These are phyloP conservation scores for Penicillium sp. DNA, from an alignment of 2,329 filamentous ascomycete genomes.

Conservation along the genomic window DNA sequence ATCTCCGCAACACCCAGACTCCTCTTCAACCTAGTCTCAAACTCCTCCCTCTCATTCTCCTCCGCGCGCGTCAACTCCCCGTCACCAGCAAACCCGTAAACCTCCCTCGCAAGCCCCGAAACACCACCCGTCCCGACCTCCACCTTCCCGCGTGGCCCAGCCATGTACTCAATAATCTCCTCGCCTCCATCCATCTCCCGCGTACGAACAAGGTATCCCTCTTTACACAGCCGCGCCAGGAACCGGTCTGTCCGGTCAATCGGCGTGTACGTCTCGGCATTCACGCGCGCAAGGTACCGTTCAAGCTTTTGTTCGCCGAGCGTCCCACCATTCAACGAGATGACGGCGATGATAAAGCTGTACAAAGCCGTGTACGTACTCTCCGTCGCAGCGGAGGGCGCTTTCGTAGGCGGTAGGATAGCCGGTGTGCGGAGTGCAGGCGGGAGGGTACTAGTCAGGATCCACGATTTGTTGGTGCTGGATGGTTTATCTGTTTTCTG, in stretches of 20 bases:
- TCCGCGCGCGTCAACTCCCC: constrained; percentile 15
- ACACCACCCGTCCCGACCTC: constrained; percentile 80
- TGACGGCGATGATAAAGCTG: constrained; percentile 73
- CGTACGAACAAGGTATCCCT: constrained; percentile 77
- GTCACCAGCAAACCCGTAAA: constrained; percentile 45
- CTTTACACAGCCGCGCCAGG: constrained; percentile 70
- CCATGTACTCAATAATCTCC: constrained; percentile 73
- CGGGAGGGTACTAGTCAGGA: constrained; percentile 73
- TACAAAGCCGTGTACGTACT: constrained; percentile 80
- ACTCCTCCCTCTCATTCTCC: constrained; percentile 38
- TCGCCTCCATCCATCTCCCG: constrained; percentile 70
- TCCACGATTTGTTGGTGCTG: constrained; percentile 66
- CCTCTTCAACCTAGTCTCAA: constrained; percentile 60
- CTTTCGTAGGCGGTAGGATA: constrained; percentile 67
- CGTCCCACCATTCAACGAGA: constrained; percentile 69
- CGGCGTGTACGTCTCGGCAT: constrained; percentile 72
- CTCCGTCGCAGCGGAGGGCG: constrained; percentile 66
- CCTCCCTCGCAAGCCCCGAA: constrained; percentile 62
- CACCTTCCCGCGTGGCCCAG: constrained; percentile 80
- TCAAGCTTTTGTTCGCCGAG: constrained; percentile 77
- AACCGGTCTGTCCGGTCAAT: constrained; percentile 73
- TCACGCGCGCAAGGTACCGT: constrained; percentile 70
- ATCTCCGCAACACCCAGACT: constrained; percentile 47
- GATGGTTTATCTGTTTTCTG: constrained; percentile 44
- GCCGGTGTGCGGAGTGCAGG: constrained; percentile 61